Base-by-base conservation (phyloP, 2,329 filamentous ascomycete genomes). In the Bipolaris sorokiniana region DNA sequence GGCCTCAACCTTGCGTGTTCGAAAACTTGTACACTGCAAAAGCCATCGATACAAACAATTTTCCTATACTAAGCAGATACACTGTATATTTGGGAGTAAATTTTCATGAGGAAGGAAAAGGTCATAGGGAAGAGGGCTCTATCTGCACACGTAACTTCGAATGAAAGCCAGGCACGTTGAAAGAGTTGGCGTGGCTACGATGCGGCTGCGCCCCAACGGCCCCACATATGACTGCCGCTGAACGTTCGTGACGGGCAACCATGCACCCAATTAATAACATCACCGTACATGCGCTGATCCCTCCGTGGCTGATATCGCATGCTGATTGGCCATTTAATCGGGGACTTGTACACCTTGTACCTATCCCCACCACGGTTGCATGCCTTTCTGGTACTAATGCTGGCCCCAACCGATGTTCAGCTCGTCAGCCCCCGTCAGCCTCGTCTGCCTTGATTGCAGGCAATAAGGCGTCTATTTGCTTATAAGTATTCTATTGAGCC, bases 101-200 rank as follows among this genome's bases (percentile, higher is more conserved):
- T 58, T 51, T 23, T 50, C 48, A 28, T 26, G 54, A 46, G 49
- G 58, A 1, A 58, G 61, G 49, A 46, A 51, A 28, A 57, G 63
- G 1, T 18, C 62, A 2, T 49, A 33, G 62, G 54, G 5, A 65
- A 59, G 34, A 62, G 56, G 50, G 51, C 53, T n/a, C 38, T 59
- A 23, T 57, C 49, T 38, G 44, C 31, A 7, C 45, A 33, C 15
- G 54, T 28, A 34, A 38, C 44, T 16, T 57, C 42, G 38, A 15
- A 22, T 28, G 33, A 33, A 34, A 38, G 45, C 16, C 44, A 13
- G 10, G 28, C 28, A 11, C 10, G 28, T 31, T 31, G 28, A 31
- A 31, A 7, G 36, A 18, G n/a, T 16, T 22, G 16, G 22, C 28
- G 54, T 31, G 54, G 28, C 26, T 22, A 37, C 42, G 54, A 45